Conservation (phyloP, 2,329 filamentous ascomycete species). For the Rutstroemia sp. region DNA sequence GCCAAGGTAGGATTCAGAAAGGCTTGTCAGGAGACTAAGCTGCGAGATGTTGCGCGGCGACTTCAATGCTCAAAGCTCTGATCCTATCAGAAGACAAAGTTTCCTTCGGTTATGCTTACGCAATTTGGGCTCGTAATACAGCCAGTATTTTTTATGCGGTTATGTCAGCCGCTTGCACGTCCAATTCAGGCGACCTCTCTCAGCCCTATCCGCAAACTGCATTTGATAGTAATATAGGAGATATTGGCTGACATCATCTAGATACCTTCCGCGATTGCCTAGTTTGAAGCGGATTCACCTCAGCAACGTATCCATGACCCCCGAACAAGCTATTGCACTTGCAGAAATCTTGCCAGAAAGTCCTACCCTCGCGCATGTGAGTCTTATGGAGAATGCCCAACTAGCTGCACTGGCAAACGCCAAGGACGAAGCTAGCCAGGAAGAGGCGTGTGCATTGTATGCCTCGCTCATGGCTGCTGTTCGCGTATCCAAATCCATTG, state of each 20-base stretch:
- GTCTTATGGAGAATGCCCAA: constrained; percentile 72
- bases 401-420: constrained; percentile 66
- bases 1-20: not conserved
- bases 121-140: not conserved
- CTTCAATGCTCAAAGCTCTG: no score
- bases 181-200: not conserved
- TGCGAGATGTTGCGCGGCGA: no score
- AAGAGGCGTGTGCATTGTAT: constrained; percentile 90
- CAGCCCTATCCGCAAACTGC: not conserved
- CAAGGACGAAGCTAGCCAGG: constrained; percentile 70
- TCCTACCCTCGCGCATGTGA: constrained; percentile 74
- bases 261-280: constrained; percentile 71
- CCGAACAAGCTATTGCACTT: constrained; percentile 84
- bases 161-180: not conserved
- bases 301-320: constrained; percentile 71
- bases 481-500: constrained; percentile 71
- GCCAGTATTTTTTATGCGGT: constrained; percentile 3
- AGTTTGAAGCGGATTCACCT: constrained; percentile 80
- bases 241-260: constrained; percentile 23
- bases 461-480: constrained; percentile 85
- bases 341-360: constrained; percentile 87
- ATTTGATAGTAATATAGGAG: not conserved
- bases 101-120: not conserved
- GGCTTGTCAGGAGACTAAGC: no score
- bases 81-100: no score